A percentile compares a stretch with the other conserved stretches of the same genome.
Evolutionary conservation across 139 green algal genomes (phyloP).

Genomic region (Diplosphaera chodatii): DNA sequence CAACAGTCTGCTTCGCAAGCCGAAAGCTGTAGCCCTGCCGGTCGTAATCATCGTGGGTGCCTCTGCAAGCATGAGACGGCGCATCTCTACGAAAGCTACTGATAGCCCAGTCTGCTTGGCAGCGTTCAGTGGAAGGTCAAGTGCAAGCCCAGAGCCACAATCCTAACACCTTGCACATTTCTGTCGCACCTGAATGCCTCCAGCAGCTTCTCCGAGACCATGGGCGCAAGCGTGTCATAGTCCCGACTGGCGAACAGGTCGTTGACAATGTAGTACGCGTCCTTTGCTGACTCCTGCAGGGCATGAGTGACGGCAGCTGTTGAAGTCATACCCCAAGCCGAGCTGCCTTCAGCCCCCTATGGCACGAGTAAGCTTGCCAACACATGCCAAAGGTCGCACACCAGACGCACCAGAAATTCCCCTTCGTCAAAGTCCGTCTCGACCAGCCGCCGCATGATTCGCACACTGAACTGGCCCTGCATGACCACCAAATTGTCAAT

Average conservation of each 20-base stretch:
- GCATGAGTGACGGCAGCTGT: too few relatives aligned
- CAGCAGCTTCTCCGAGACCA: background rate
- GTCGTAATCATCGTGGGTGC: background rate
- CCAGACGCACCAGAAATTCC: background rate
- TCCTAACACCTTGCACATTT: too few relatives aligned
- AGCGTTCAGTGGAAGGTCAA: too few relatives aligned
- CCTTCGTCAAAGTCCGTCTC: background rate
- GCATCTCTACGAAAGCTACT: too few relatives aligned
- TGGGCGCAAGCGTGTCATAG: background rate
- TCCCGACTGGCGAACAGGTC: background rate
- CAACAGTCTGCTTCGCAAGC: background rate
- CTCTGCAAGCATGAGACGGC: too few relatives aligned
- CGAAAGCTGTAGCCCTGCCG: background rate
- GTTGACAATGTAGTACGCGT: background rate
- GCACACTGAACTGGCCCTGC: background rate
- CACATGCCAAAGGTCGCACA: too few relatives aligned
- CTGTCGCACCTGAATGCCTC: background rate
- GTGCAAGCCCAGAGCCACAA: too few relatives aligned
- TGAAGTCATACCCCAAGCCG: too few relatives aligned
- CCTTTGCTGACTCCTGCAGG: slow-evolving; percentile 1
- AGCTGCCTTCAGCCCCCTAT: too few relatives aligned
- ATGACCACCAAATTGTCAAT: too few relatives aligned
- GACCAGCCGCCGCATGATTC: background rate
- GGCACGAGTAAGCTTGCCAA: too few relatives aligned
- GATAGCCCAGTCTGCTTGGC: too few relatives aligned